Conservation (phyloP, 306 rosid genomes). For the Fragaria iinumae region DNA sequence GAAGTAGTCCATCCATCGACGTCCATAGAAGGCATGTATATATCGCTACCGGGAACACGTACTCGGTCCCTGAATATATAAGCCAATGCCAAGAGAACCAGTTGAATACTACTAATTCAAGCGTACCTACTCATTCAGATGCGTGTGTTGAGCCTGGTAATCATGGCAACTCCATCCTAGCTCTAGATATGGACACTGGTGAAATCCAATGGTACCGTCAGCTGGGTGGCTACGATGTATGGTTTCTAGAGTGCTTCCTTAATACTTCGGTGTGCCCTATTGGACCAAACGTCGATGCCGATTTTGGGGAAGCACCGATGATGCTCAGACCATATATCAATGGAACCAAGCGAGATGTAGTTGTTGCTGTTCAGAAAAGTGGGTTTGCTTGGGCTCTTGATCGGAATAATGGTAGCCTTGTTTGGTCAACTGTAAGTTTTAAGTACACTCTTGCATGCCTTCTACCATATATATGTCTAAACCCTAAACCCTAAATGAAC, state of each 20-base stretch:
- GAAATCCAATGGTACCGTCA: slow-evolving; percentile 50
- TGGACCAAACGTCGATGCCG: slow-evolving; percentile 47
- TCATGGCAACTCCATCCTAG: slow-evolving; percentile 57
- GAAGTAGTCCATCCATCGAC: slow-evolving; percentile 73
- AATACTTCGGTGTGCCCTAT: slow-evolving; percentile 43
- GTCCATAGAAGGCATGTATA: slow-evolving; percentile 33
- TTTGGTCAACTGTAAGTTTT: slow-evolving; percentile 41
- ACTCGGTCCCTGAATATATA: slow-evolving; percentile 42
- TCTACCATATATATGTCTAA: not conserved
- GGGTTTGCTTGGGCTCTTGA: slow-evolving; percentile 68
- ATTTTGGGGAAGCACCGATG: slow-evolving; percentile 61
- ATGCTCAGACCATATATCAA: slow-evolving; percentile 31
- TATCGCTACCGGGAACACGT: slow-evolving; percentile 60
- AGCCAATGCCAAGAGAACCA: slow-evolving; percentile 44
- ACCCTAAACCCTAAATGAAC: too few species aligned
- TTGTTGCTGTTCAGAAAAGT: slow-evolving; percentile 59
- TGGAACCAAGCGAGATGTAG: slow-evolving; percentile 41
- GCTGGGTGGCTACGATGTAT: slow-evolving; percentile 68
- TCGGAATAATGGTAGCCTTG: slow-evolving; percentile 43
- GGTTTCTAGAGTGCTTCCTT: slow-evolving; percentile 43
- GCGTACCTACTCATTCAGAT: slow-evolving; percentile 30
- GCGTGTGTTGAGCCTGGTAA: slow-evolving; percentile 54
- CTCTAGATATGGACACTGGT: slow-evolving; percentile 58
- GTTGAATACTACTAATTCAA: slow-evolving; percentile 33
- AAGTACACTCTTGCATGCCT: not conserved